These are phyloP conservation scores for Annulohypoxylon maeteangense DNA, from an alignment of 495 filamentous ascomycete genomes.

Conservation along the genomic window DNA sequence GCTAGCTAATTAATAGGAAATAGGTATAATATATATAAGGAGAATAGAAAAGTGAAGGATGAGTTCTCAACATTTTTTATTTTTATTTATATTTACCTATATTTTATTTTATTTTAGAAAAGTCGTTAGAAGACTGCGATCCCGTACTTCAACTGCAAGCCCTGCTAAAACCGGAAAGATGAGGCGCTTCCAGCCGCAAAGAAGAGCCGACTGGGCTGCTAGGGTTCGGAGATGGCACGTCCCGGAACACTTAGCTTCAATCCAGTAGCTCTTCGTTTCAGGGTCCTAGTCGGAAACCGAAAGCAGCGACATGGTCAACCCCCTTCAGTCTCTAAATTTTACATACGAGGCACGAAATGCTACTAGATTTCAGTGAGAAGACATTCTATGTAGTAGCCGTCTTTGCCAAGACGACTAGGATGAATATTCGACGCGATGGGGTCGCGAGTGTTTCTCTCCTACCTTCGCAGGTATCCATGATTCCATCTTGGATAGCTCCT, in stretches of 20 bases:
- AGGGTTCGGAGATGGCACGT: conserved; percentile 38
- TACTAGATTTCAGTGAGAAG: conserved; percentile 11
- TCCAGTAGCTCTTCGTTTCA: conserved; percentile 40
- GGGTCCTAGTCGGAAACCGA: conserved; percentile 37
- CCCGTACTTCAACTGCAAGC: neutral
- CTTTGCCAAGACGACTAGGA: conserved; percentile 17
- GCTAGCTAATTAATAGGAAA: too few species aligned
- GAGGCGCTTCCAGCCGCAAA: conserved; percentile 32
- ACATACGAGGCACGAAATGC: too few species aligned
- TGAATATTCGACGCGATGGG: conserved; percentile 18
- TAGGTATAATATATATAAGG: neutral
- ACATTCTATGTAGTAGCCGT: conserved; percentile 1
- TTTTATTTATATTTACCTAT: too few species aligned
- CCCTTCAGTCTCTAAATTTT: conserved; percentile 15
- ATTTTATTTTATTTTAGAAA: neutral
- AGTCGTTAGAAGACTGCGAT: conserved; percentile 6
- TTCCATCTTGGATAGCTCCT: neutral
- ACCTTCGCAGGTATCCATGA: neutral
- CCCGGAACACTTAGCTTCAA: conserved; percentile 37
- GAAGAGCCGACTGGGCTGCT: conserved; percentile 3
- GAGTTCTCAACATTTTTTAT: neutral
- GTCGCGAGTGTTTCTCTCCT: conserved; percentile 26
- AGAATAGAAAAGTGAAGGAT: neutral
- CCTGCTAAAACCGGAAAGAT: conserved; percentile 31
- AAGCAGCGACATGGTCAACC: conserved; percentile 35